These are phyloP conservation scores for Maudiozyma turicensis DNA, from an alignment of 805 yeast species.

Conservation along the genomic window DNA sequence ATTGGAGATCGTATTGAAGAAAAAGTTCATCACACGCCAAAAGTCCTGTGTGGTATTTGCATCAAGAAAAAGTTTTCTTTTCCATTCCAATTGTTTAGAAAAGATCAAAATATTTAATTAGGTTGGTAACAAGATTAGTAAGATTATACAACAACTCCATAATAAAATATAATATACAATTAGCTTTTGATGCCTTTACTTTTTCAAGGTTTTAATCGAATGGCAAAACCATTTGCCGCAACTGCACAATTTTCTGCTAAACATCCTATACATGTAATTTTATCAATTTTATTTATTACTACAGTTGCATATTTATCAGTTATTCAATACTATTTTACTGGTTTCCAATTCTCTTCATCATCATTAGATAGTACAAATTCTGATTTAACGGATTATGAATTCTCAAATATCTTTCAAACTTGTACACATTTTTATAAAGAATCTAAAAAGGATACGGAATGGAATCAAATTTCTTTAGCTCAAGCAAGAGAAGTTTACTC, in stretches of 20 bases:
- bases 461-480: constrained; percentile 14
- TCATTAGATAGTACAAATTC: constrained; percentile 5
- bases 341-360: constrained; percentile 28
- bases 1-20: too few species aligned
- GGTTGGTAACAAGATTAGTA: too few species aligned
- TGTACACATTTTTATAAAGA: constrained; percentile 22
- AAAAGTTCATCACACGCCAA: too few species aligned
- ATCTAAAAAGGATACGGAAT: constrained; percentile 9
- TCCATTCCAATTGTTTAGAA: too few species aligned
- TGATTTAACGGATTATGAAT: constrained; percentile 9
- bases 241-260: constrained; percentile 51
- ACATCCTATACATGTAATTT: constrained; percentile 79
- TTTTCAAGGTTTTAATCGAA: constrained; percentile 23
- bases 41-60: too few species aligned
- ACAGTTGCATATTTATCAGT: constrained; percentile 72
- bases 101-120: too few species aligned
- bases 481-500: constrained; percentile 11
- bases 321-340: constrained; percentile 51
- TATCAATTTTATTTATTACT: constrained; percentile 61
- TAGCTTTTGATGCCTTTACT: constrained; percentile 17
- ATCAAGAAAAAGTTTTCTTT: too few species aligned
- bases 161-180: not conserved
- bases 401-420: constrained; percentile 16
- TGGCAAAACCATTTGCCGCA: constrained; percentile 37
- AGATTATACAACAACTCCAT: not conserved